Percentiles rank a stretch among this genome's conserved stretches.
Evolutionary conservation across 257 asterid species (phyloP).

Genomic region (Lycium barbarum): DNA sequence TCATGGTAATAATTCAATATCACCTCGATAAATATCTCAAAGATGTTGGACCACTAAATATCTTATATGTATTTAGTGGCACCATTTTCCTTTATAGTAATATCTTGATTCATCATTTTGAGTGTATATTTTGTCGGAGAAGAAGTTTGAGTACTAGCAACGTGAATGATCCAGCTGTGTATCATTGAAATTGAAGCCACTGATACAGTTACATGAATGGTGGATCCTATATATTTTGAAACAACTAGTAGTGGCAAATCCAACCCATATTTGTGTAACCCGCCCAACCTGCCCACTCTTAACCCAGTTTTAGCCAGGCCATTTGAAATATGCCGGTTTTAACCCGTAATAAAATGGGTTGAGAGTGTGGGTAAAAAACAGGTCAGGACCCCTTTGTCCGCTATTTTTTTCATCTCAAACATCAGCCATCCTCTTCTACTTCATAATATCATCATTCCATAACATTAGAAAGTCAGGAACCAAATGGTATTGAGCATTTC

Average conservation of each 20-base stretch:
- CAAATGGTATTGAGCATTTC: neutral
- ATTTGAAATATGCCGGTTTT: neutral
- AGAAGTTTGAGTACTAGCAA: neutral
- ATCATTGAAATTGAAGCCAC: slow-evolving; percentile 14
- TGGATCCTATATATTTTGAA: slow-evolving; percentile 16
- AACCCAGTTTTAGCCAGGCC: neutral
- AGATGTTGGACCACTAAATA: slow-evolving; percentile 15
- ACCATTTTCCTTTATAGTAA: neutral
- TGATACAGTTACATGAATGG: neutral
- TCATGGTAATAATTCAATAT: slow-evolving; percentile 11
- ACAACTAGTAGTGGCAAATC: neutral
- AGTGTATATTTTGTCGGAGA: neutral
- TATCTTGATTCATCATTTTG: neutral
- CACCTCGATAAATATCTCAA: slow-evolving; percentile 13
- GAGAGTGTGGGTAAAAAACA: neutral
- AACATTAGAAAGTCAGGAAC: neutral
- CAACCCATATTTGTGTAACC: neutral
- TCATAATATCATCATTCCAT: neutral
- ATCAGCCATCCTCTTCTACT: neutral
- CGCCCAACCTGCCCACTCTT: neutral
- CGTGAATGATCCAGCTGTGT: neutral
- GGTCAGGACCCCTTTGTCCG: neutral
- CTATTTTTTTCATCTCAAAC: slow-evolving; percentile 4
- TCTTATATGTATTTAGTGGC: slow-evolving; percentile 3
- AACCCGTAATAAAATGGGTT: neutral